Percentiles rank a stretch among this genome's conserved stretches.
These are phyloP conservation scores for Spencermartinsiella ligniputridi DNA, from an alignment of 1,139 yeast genomes.

Conservation along the genomic window DNA sequence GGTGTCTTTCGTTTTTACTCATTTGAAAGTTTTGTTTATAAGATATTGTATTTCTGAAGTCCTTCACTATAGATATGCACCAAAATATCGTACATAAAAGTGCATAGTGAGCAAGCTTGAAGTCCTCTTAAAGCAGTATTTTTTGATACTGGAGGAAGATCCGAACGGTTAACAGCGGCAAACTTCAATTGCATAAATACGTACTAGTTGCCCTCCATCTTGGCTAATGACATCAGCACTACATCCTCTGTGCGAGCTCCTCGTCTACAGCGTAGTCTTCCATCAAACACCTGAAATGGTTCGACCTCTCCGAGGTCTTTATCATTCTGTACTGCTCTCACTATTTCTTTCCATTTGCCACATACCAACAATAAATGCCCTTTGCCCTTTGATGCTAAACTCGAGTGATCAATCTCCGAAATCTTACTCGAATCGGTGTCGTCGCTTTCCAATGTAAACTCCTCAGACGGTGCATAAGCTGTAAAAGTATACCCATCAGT, in stretches of 20 bases:
- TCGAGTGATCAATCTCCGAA: conserved; percentile 11
- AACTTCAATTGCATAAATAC: no score
- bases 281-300: conserved; percentile 65
- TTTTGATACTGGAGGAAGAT: no score
- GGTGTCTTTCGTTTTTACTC: no score
- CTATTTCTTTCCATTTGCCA: conserved; percentile 60
- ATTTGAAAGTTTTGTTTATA: no score
- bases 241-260: conserved; percentile 71
- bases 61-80: no score
- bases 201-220: conserved; percentile 27
- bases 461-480: conserved; percentile 63
- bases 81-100: no score
- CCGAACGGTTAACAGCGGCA: no score
- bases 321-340: conserved; percentile 48
- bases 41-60: no score
- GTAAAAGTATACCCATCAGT: conserved; percentile 70
- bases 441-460: conserved; percentile 26
- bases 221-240: conserved; percentile 56
- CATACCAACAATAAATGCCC: conserved; percentile 50
- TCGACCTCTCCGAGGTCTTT: conserved; percentile 48
- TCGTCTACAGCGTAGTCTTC: conserved; percentile 48
- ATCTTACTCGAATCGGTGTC: conserved; percentile 6
- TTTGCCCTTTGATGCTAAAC: conserved; percentile 16
- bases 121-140: no score
- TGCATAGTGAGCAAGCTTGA: no score